Base-by-base conservation (phyloP, 768 basidiomycete genomes). In the Podaxis carcinomalis region DNA sequence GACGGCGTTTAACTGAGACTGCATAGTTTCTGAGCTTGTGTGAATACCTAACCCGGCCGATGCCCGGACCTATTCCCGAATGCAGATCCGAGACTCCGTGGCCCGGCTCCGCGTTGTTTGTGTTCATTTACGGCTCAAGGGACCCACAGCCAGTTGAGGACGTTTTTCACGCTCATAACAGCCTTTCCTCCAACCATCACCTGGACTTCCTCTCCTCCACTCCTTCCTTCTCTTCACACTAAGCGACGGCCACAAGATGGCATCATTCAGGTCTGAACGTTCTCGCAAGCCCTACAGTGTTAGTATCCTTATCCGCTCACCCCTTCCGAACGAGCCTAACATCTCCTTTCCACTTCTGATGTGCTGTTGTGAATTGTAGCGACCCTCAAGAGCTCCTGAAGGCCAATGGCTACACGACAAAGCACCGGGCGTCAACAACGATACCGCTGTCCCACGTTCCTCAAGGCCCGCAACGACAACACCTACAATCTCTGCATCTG, bases 341-440 rank as follows among this genome's bases (percentile, higher is more conserved):
- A 23, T 50, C 25, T n/a, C 42, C 27, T 42, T 19, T n/a, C 1
- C 27, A 27, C 27, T 21, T 19, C 37, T 46, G 37, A 37, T 28
- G 21, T 25, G 9, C 25, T 28, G 35, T 3, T 28, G 19, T 21
- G 40, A 44, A 9, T 2, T 44, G 53, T 66, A 89, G 88, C 85
- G 88, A 65, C 86, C 87, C 62, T 77, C 81, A 57, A 72, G 76
- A 65, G 79, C 77, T 58, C 75, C 77, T 23, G 86, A 90, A 46
- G 87, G 84, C 60, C 80, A 82, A 69, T 92, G 90, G 90, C 68
- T 86, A 27, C 90, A 92, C 73, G 90, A 92, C 81, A 86, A 81
- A 37, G 63, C 51, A 39, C 50, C 56, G 4, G 72, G 87, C 86
- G 50, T 83, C 84, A 21, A 78, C 77, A 21, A 77, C 75, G 54